These are phyloP conservation scores for Penstemon barbatus DNA, from an alignment of 257 asterid genomes.

Conservation along the genomic window DNA sequence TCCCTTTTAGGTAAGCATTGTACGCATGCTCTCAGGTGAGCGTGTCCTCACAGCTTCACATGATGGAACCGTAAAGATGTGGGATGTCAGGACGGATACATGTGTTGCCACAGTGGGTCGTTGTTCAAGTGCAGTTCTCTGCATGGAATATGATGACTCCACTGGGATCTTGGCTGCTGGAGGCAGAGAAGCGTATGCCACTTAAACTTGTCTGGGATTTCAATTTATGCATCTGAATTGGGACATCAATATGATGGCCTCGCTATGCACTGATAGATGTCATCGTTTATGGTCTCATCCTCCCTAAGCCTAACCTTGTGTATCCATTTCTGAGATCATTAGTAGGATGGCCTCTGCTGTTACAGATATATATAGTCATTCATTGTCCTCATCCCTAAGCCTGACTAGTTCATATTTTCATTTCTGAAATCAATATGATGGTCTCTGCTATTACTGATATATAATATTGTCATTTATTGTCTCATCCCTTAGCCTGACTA, in stretches of 20 bases:
- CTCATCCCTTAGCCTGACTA: neutral
- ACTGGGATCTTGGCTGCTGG: conserved; percentile 92
- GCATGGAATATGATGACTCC: conserved; percentile 92
- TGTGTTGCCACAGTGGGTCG: conserved; percentile 99
- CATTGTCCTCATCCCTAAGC: too few relatives aligned
- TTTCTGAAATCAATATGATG: neutral
- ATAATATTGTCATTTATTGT: neutral
- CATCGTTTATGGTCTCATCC: conserved; percentile 29
- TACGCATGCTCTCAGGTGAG: conserved; percentile 93
- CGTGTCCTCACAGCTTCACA: conserved; percentile 97
- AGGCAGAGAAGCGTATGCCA: conserved; percentile 85
- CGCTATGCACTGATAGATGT: conserved; percentile 15
- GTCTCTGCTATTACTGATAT: neutral
- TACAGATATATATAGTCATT: too few relatives aligned
- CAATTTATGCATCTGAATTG: conserved; percentile 17
- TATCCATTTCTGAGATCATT: too few relatives aligned
- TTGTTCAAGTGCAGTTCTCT: conserved; percentile 86
- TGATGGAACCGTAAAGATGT: conserved; percentile 98
- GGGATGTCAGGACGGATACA: conserved; percentile 98
- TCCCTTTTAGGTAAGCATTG: conserved; percentile 73
- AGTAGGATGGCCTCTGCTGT: too few relatives aligned
- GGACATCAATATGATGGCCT: conserved; percentile 13
- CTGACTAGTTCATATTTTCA: too few relatives aligned
- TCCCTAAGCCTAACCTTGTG: conserved; percentile 28
- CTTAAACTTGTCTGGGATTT: conserved; percentile 19